A percentile compares a stretch with the other conserved stretches of the same genome.
Conservation (phyloP, 768 basidiomycete species). For the Rhodotorula paludigena region DNA sequence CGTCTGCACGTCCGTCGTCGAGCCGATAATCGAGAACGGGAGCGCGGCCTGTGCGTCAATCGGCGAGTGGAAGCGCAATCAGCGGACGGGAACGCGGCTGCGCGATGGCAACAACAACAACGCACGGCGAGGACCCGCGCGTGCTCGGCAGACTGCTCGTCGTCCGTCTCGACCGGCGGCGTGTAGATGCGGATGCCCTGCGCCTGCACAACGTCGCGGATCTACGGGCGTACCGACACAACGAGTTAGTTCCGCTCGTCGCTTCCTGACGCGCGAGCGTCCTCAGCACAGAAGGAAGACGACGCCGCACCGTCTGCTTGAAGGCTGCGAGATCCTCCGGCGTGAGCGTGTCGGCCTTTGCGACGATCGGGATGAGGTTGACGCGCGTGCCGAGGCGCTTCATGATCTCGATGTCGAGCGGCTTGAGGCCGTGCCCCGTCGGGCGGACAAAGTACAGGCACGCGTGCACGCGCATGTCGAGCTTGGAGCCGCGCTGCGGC, state of each 20-base stretch:
- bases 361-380: constrained; percentile 94
- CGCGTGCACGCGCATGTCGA: constrained; percentile 89
- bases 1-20: constrained; percentile 87
- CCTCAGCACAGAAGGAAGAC: too few species aligned
- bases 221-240: too few species aligned
- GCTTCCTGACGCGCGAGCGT: too few species aligned
- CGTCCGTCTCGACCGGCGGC: constrained; percentile 84
- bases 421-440: constrained; percentile 92
- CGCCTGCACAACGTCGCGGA: constrained; percentile 80
- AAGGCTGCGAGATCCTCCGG: constrained; percentile 84
- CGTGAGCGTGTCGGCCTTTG: constrained; percentile 95
- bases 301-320: constrained; percentile 76
- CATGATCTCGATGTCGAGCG: constrained; percentile 99
- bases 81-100: too few species aligned
- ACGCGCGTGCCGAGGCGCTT: constrained; percentile 96
- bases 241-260: too few species aligned
- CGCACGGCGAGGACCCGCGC: constrained; percentile 65
- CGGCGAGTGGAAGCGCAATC: background rate
- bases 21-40: constrained; percentile 98
- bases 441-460: constrained; percentile 96
- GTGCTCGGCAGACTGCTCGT: constrained; percentile 78
- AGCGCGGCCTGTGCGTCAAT: constrained; percentile 61
- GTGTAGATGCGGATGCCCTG: constrained; percentile 94
- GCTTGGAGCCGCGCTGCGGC: constrained; percentile 89
- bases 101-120: too few species aligned